Conservation (phyloP, 768 basidiomycete species). For the Hygrocybe punicea region DNA sequence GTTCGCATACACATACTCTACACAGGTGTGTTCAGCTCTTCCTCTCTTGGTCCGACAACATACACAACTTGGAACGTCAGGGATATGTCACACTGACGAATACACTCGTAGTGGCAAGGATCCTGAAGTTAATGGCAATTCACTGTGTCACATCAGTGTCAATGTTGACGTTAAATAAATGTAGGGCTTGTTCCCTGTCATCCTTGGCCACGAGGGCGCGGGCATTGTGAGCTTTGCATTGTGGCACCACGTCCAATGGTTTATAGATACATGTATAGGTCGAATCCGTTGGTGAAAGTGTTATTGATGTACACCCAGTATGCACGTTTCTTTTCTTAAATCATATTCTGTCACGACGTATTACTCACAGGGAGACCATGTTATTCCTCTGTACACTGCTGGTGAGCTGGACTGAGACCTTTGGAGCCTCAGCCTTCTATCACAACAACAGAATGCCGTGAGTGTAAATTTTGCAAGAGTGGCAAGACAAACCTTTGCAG, state of each 20-base stretch:
- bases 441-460: conserved; percentile 66
- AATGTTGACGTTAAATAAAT: conserved; percentile 12
- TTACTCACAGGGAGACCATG: conserved; percentile 74
- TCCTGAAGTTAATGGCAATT: conserved; percentile 62
- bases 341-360: no score
- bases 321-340: not conserved
- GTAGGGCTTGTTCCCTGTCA: conserved; percentile 85
- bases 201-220: conserved; percentile 94
- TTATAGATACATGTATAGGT: conserved; percentile 49
- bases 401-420: conserved; percentile 45
- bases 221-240: conserved; percentile 60
- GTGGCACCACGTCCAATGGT: not conserved
- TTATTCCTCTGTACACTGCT: conserved; percentile 94
- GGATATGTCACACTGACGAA: conserved; percentile 97
- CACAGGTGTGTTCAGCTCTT: conserved; percentile 57
- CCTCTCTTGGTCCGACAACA: not conserved
- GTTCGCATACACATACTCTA: conserved; percentile 90
- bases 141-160: not conserved
- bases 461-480: conserved; percentile 99
- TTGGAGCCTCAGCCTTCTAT: not conserved
- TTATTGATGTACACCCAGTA: conserved; percentile 58
- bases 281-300: conserved; percentile 95
- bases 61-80: conserved; percentile 31
- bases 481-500: conserved; percentile 99
- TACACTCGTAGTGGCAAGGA: conserved; percentile 96